Evolutionary conservation across 352 stramenopile species (phyloP).

Genomic region (Pythium rhizo-oryzae): DNA sequence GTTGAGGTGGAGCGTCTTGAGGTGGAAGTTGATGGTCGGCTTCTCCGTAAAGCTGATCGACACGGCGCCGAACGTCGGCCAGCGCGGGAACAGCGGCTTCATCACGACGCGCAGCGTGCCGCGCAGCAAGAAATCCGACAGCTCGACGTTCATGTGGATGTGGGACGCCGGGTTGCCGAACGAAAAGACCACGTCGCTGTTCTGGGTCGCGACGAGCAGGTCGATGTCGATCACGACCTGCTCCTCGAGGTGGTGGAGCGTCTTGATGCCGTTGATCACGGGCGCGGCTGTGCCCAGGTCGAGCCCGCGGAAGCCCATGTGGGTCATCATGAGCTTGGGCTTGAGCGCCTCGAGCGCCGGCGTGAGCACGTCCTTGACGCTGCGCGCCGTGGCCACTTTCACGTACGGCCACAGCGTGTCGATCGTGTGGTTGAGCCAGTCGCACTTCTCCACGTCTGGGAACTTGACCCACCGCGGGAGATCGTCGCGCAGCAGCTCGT

Average conservation of each 20-base stretch:
- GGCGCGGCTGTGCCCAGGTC: constrained; percentile 46
- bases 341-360: constrained; percentile 42
- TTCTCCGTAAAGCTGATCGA: constrained; percentile 49
- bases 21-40: constrained; percentile 48
- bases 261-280: constrained; percentile 51
- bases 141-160: constrained; percentile 42
- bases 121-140: constrained; percentile 47
- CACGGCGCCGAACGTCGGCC: constrained; percentile 44
- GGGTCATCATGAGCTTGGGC: constrained; percentile 45
- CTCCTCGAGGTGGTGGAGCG: constrained; percentile 41
- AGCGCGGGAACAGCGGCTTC: constrained; percentile 51
- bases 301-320: constrained; percentile 43
- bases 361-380: constrained; percentile 40
- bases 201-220: constrained; percentile 44
- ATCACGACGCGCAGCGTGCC: constrained; percentile 45
- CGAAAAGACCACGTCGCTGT: constrained; percentile 49
- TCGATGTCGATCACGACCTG: constrained; percentile 51
- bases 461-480: constrained; percentile 51
- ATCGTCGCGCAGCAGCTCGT: constrained; percentile 47
- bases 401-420: constrained; percentile 55
- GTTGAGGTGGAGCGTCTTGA: constrained; percentile 47
- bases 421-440: constrained; percentile 48
- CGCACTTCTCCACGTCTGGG: constrained; percentile 50
- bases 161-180: constrained; percentile 39
- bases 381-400: constrained; percentile 43